Base-by-base conservation (phyloP, 371 early-diverging fungal genomes). In the Mortierella sp. region DNA sequence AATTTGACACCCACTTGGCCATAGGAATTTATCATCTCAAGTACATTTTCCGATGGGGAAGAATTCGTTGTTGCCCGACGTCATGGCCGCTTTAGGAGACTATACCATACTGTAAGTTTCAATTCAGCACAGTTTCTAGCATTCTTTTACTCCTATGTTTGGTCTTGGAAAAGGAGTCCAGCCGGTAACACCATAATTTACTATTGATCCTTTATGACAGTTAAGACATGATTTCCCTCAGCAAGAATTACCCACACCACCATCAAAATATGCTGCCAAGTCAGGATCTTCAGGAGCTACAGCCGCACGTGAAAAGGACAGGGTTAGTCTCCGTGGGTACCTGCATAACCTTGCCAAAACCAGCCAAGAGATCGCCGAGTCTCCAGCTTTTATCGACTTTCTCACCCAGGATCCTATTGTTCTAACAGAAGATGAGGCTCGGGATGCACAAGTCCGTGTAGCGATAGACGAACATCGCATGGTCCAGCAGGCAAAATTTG, bases 251-350 rank as follows among this genome's bases (percentile, higher is more conserved):
- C 75, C 75, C 0, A 17, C 75, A 19, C 81, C 81, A 10, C 81
- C 81, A 0, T 56, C 75, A 10, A 80, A 75, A 47, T 67, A 42
- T 32, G 31, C 49, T 6, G 57, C 65, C 35, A 80, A 65, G 62
- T 75, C 75, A 12, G 66, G 81, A 40, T 60, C 71, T 2, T 34
- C 66, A 1, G 68, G 70, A 28, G 42, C 45, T 12, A 64, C 61
- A 26, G 57, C 54, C 9, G 65, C 68, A 26, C 83, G 87, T 1
- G 91, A 91, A 71, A 86, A 86, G 66, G 90, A 91, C 72, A 87
- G 92, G 1, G 61, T 89, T 64, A 74, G 83, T 45, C 79, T 89
- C 15, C 83, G 89, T 10, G 82, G 86, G 0, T 87, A 85, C 45
- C 60, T 90, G 3, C 88, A 85, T 45, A 85, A 84, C 17, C 78